Evolutionary conservation across 805 yeast genomes (phyloP).

Genomic region (Metschnikowia anglica): DNA sequence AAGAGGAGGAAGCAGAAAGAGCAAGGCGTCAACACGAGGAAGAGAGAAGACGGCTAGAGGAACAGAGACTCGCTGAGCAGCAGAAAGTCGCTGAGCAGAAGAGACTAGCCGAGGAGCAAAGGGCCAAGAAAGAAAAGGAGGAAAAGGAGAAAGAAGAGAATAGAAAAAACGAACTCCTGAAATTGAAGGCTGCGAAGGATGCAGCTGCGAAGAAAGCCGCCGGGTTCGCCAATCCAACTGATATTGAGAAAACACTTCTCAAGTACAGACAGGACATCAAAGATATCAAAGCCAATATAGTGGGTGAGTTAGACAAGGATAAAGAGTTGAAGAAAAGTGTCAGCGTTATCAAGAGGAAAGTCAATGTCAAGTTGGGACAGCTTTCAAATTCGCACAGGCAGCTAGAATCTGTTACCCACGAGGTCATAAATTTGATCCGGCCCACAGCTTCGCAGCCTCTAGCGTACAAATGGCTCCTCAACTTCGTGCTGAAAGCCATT

Average conservation of each 20-base stretch:
- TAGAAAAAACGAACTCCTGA: conserved; percentile 16
- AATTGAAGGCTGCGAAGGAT: conserved; percentile 18
- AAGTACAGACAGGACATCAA: conserved; percentile 51
- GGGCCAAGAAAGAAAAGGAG: conserved; percentile 20
- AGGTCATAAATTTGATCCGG: conserved; percentile 49
- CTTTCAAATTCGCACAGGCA: conserved; percentile 71
- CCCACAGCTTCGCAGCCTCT: conserved; percentile 46
- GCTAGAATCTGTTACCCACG: conserved; percentile 49
- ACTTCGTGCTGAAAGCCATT: conserved; percentile 79
- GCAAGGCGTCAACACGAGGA: conserved; percentile 18
- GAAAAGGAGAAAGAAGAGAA: conserved; percentile 18
- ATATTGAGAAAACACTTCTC: conserved; percentile 44
- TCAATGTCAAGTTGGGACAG: conserved; percentile 91
- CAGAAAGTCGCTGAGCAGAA: conserved; percentile 14
- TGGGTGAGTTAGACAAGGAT: conserved; percentile 50
- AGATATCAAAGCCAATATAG: conserved; percentile 60
- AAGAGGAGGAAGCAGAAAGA: conserved; percentile 14
- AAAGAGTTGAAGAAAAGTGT: conserved; percentile 54
- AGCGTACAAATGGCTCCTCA: conserved; percentile 71
- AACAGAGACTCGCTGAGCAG: conserved; percentile 14
- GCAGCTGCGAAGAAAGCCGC: conserved; percentile 22
- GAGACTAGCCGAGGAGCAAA: conserved; percentile 12
- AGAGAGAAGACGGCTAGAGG: conserved; percentile 6
- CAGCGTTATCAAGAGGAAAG: conserved; percentile 63
- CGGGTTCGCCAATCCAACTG: conserved; percentile 33